Base-by-base conservation (phyloP, 345 rosid genomes). In the Litchi chinensis region DNA sequence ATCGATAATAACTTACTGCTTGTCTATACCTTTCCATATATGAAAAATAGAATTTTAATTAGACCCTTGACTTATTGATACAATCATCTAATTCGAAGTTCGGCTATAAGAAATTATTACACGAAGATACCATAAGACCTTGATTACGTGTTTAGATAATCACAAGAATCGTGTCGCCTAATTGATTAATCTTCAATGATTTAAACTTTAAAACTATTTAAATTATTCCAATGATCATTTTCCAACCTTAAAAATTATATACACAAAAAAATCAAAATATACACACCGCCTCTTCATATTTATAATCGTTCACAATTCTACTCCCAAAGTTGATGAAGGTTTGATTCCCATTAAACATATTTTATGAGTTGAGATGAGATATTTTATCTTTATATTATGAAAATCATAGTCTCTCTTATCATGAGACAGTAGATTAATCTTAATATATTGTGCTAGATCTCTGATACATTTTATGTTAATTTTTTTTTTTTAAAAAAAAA, bases 61-160 rank as follows among this genome's bases (percentile, higher is more conserved):
- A 32, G 68, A 0, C 11, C 16, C 2, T 60, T 59, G 43, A 64
- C 41, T 13, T 24, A 18, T 28, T 41, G 32, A 39, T 39, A 72
- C 11, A n/a, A 26, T 43, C 7, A 16, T 18, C 37, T 22, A 40
- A 46, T 65, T 5, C 9, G 24, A 5, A 44, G 3, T 22, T 11
- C 8, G 6, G 39, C 67, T 48, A 41, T 5, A 75, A 28, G 9
- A 28, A 43, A 22, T 9, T 28, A 11, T 16, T 28, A 44, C 6
- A 10, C 43, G 0, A 3, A 5, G 52, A 73, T 40, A 44, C n/a
- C 59, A 15, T 24, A 22, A 43, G 65, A 32, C 59, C 40, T 12
- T 75, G 71, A 76, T 80, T 28, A 11, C 71, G 65, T 73, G 22
- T 67, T 21, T 71, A 21, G 59, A 66, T 56, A 15, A 44, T 48